Evolutionary conservation across 73 alveolate genomes (phyloP), one percentile per base, ranked within the genome.

Genomic region (Paramecium caudatum): DNA sequence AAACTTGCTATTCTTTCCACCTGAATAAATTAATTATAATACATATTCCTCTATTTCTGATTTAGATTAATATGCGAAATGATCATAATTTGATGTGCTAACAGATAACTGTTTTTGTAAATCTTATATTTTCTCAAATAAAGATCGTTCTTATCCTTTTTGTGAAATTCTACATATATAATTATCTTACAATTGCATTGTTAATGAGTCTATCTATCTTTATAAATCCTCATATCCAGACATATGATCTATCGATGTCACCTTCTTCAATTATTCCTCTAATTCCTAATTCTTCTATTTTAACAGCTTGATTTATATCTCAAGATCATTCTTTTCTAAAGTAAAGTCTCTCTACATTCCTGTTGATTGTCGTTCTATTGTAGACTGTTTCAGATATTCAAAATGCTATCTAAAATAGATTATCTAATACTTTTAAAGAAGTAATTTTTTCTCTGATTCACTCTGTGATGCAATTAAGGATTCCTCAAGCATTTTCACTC

Each of bases 321-420:
- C 80, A 27, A 55, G 30, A 55, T 55, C 80, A 55, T 55, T 55
- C 30, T 55, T 55, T 43, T 55, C 80, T 23, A 55, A 55, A 23
- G 23, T 55, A 25, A 55, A 55, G 30, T 55, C 80, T 19, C 80
- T 55, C 46, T 55, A 55, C 80, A 55, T 55, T 55, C 80, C 80
- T 55, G 80, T 55, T 2, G 17, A 55, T 55, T 55, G 30, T 55
- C 80, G 21, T 23, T 55, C 80, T 0, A 55, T 55, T 12, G 80
- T 55, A 27, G 80, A 55, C 30, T 55, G 16, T 10, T 55, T 55
- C 46, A 55, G 30, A 55, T 55, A 55, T 23, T 55, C 80, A 27
- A 55, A 55, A 55, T 55, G 80, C 12, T 55, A 55, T 55, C 80
- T 55, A 55, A 8, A 10, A 27, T 49, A 2, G 21, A 2, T 10